These are phyloP conservation scores for Phytopythium chamaehyphon DNA, from an alignment of 352 stramenopile genomes.

Conservation along the genomic window DNA sequence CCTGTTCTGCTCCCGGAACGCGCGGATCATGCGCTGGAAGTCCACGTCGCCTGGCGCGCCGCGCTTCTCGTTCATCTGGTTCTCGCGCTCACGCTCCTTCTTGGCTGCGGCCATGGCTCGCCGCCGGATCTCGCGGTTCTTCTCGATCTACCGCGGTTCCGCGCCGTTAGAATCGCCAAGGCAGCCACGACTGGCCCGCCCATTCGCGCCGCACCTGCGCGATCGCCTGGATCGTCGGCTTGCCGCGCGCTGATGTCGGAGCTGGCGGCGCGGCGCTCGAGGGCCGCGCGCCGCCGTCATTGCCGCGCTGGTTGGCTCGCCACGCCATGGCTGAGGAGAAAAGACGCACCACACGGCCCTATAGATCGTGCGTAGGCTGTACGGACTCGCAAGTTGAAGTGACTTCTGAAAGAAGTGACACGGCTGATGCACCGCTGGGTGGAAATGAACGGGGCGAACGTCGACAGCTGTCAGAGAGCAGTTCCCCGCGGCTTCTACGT, in stretches of 20 bases:
- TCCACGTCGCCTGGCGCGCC: conserved; percentile 87
- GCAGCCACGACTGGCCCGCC: background rate
- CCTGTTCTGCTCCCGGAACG: conserved; percentile 76
- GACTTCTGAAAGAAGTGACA: too few species aligned
- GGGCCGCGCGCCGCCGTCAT: conserved; percentile 6
- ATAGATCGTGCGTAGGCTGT: too few species aligned
- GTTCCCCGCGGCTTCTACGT: too few species aligned
- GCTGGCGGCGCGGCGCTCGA: conserved; percentile 4
- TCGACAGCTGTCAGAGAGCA: too few species aligned
- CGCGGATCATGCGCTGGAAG: conserved; percentile 90
- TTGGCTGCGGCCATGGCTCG: conserved; percentile 85
- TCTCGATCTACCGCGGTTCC: conserved; percentile 53
- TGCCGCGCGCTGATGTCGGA: conserved; percentile 18
- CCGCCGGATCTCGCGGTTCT: conserved; percentile 80
- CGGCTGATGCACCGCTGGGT: too few species aligned
- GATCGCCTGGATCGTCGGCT: conserved; percentile 69
- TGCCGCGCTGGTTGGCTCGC: conserved; percentile 16
- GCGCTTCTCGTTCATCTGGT: conserved; percentile 69
- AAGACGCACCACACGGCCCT: background rate
- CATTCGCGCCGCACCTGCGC: conserved; percentile 25
- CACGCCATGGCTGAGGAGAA: conserved; percentile 20
- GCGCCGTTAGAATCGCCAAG: background rate
- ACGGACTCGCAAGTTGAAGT: too few species aligned
- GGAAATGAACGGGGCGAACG: too few species aligned
- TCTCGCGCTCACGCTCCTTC: conserved; percentile 81